Conservation (phyloP, 768 basidiomycete species). For the Podaxis sp. region DNA sequence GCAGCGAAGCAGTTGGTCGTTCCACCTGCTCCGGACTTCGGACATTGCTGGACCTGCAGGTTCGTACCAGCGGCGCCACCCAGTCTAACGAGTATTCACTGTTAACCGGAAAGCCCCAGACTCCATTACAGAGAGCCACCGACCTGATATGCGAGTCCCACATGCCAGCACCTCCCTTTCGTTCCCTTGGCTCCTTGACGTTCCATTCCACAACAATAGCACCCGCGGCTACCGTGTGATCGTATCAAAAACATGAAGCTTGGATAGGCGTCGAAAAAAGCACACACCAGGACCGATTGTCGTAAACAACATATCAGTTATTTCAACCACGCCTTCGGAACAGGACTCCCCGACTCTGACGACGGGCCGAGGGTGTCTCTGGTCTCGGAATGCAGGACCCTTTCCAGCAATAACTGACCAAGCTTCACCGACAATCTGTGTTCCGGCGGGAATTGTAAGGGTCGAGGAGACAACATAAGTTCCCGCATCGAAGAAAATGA, state of each 20-base stretch:
- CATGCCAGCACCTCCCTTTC: conserved; percentile 55
- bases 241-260: background rate
- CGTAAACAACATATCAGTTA: conserved; percentile 64
- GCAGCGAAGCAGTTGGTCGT: conserved; percentile 56
- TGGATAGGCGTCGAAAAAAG: background rate
- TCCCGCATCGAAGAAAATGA: conserved; percentile 81
- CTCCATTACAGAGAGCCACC: background rate
- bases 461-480: conserved; percentile 56
- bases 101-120: background rate
- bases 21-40: conserved; percentile 41
- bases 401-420: conserved; percentile 58
- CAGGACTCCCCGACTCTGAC: conserved; percentile 53
- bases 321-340: conserved; percentile 54
- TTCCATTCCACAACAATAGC: conserved; percentile 74
- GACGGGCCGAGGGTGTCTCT: conserved; percentile 42
- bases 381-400: conserved; percentile 47
- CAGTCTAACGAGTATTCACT: conserved; percentile 26
- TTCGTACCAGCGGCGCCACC: conserved; percentile 59
- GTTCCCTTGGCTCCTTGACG: conserved; percentile 50
- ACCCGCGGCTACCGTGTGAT: conserved; percentile 38
- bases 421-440: conserved; percentile 59
- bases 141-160: conserved; percentile 61
- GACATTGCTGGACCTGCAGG: conserved; percentile 47
- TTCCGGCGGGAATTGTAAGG: conserved; percentile 58
- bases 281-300: conserved; percentile 50